Evolutionary conservation across 2,329 filamentous ascomycete genomes (phyloP), one percentile per base, ranked within the genome.

Genomic region (Nothopassalora personata): DNA sequence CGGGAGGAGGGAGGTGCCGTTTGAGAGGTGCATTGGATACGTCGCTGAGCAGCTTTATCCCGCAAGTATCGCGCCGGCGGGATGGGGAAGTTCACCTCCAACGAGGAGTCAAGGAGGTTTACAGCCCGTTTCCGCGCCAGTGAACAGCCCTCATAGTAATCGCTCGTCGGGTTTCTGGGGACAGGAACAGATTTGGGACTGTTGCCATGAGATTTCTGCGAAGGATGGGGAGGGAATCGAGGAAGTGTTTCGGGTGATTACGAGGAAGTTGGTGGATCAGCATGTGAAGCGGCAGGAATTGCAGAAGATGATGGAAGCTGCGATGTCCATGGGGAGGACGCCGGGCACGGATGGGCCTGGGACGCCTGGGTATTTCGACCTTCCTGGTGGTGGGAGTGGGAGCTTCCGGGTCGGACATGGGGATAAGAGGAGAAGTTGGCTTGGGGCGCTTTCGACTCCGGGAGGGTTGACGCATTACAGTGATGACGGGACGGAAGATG

Each of bases 161-260:
- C 72, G 77, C 33, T 88, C 84, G 68, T 88, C 84, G 39, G 88
- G 88, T 1, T 90, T 91, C 75, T 97, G 92, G 92, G 91, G 88
- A 23, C 65, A 68, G 36, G 92, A 97, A 71, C 86, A 91, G 5
- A 91, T 92, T 54, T 97, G 93, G 92, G 92, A 97, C 70, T 95
- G 91, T 63, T 97, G 93, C 73, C 94, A 97, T 74, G 94, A 99
- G 77, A 93, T 99, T 71, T 92, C 87, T 67, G 92, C 93, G 51
- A 93, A 95, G 79, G 91, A 88, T 69, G 92, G 92, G 58, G 92
- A 97, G 78, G 93, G 93, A 18, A 92, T 99, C 18, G 94, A 97
- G 68, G 94, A 97, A 75, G 91, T 99, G 0, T 97, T 97, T 69
- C 83, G 93, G 1, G 90, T 96, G 28, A 88, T 91, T 49, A 94